These are phyloP conservation scores for Ruellia speciosa DNA, from an alignment of 305 asterid genomes.

Conservation along the genomic window DNA sequence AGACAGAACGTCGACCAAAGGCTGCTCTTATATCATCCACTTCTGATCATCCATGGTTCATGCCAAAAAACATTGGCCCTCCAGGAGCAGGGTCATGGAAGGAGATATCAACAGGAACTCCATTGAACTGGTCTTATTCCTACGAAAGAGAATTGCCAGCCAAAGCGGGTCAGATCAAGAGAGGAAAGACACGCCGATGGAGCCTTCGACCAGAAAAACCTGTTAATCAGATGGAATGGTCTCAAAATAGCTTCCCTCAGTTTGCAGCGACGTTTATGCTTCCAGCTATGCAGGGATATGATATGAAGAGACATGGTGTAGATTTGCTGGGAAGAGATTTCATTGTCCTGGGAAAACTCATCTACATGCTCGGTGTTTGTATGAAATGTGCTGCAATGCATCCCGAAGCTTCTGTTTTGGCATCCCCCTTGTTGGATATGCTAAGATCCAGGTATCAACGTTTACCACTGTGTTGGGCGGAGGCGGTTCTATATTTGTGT, in stretches of 20 bases:
- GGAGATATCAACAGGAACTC: constrained; percentile 58
- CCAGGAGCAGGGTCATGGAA: constrained; percentile 81
- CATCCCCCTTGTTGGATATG: constrained; percentile 57
- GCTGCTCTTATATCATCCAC: constrained; percentile 46
- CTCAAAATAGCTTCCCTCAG: constrained; percentile 71
- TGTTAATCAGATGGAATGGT: constrained; percentile 37
- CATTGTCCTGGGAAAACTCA: constrained; percentile 72
- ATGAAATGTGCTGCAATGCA: constrained; percentile 90
- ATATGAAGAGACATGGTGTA: constrained; percentile 47
- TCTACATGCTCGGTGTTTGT: constrained; percentile 21
- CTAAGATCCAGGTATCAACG: constrained; percentile 58
- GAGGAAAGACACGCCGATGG: constrained; percentile 78
- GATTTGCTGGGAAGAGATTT: constrained; percentile 40
- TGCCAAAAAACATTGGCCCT: constrained; percentile 63
- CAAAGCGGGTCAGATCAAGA: constrained; percentile 45
- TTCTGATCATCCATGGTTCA: constrained; percentile 69
- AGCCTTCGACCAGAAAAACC: constrained; percentile 34
- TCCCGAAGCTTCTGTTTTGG: constrained; percentile 30
- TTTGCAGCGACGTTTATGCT: constrained; percentile 69
- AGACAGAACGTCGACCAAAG: constrained; percentile 29
- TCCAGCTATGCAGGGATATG: constrained; percentile 25
- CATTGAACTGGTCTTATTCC: constrained; percentile 74
- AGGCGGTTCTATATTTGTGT: constrained; percentile 8
- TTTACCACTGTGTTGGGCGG: constrained; percentile 1
- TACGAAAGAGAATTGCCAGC: constrained; percentile 83